Evolutionary conservation across 805 yeast genomes (phyloP).

Genomic region (Ogataea naganishii): DNA sequence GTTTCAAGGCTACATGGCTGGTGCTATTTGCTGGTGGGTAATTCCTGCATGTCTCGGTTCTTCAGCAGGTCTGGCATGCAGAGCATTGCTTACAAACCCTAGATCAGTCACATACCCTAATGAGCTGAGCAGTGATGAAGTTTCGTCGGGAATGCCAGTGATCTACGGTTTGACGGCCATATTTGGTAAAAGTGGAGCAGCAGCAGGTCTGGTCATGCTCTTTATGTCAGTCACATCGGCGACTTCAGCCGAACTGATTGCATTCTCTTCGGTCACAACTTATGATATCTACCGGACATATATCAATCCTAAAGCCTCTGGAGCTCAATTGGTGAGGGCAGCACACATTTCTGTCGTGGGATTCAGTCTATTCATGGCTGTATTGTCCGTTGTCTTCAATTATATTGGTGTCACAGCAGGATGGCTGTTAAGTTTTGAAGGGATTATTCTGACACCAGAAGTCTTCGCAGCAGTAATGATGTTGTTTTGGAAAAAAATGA

Average conservation of each 20-base stretch:
- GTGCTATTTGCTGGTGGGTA: slow-evolving; percentile 29
- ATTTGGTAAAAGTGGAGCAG: slow-evolving; percentile 33
- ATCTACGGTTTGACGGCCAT: slow-evolving; percentile 25
- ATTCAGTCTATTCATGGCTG: slow-evolving; percentile 36
- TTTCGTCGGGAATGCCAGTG: slow-evolving; percentile 30
- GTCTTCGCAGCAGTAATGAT: slow-evolving; percentile 25
- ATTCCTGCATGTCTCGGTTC: slow-evolving; percentile 29
- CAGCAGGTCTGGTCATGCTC: slow-evolving; percentile 29
- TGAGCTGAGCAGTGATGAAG: slow-evolving; percentile 26
- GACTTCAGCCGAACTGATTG: slow-evolving; percentile 31
- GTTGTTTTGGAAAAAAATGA: slow-evolving; percentile 26
- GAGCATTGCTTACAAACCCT: slow-evolving; percentile 24
- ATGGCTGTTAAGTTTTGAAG: slow-evolving; percentile 31
- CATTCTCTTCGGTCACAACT: slow-evolving; percentile 30
- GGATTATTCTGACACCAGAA: slow-evolving; percentile 30
- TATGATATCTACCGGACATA: slow-evolving; percentile 32
- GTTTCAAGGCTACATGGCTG: slow-evolving; percentile 26
- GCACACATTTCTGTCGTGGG: slow-evolving; percentile 25
- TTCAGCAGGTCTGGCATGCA: slow-evolving; percentile 27
- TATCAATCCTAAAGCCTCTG: slow-evolving; percentile 30
- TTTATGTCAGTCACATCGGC: slow-evolving; percentile 35
- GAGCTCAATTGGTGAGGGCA: slow-evolving; percentile 25
- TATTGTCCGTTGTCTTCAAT: slow-evolving; percentile 29
- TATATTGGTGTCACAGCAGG: slow-evolving; percentile 32
- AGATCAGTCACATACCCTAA: slow-evolving; percentile 33